Percentiles rank a stretch among this genome's conserved stretches.
phyloP scores from a whole-genome alignment of 2,329 filamentous ascomycete genomes.

The Penicillium sp. region DNA sequence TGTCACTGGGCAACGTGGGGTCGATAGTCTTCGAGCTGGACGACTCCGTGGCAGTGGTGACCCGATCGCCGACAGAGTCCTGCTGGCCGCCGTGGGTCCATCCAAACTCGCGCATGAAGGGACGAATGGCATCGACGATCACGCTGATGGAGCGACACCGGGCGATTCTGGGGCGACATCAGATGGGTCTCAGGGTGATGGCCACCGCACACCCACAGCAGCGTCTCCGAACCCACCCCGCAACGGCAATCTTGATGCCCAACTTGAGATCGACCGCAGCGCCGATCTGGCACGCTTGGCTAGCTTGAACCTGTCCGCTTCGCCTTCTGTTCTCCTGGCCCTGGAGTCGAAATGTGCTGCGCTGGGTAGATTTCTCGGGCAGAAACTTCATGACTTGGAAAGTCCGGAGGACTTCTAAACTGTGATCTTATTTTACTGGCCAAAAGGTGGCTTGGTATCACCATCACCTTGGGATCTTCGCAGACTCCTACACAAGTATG shows the following conservation, averaged over 20 bases:
- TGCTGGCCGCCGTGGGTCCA: slow-evolving; percentile 40
- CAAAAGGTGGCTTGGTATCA: neutral
- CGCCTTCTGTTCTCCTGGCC: slow-evolving; percentile 37
- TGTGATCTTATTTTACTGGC: neutral
- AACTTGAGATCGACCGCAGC: slow-evolving; percentile 40
- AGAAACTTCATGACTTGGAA: slow-evolving; percentile 39
- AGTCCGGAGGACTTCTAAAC: slow-evolving; percentile 41
- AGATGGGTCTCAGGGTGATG: slow-evolving; percentile 13
- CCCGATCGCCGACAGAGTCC: slow-evolving; percentile 41
- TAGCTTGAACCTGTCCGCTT: slow-evolving; percentile 37
- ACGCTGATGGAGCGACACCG: neutral
- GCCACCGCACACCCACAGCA: slow-evolving; percentile 8
- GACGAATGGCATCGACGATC: slow-evolving; percentile 10
- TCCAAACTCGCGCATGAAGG: slow-evolving; percentile 24
- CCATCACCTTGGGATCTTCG: neutral
- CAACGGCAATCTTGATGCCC: slow-evolving; percentile 30
- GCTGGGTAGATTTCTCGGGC: slow-evolving; percentile 37
- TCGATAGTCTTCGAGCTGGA: slow-evolving; percentile 43
- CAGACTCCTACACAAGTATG: neutral
- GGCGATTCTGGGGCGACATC: slow-evolving; percentile 2
- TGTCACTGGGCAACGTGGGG: slow-evolving; percentile 41
- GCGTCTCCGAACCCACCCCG: slow-evolving; percentile 8
- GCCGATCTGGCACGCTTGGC: slow-evolving; percentile 37
- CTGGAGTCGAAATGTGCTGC: slow-evolving; percentile 43
- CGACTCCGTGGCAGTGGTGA: slow-evolving; percentile 39